A percentile compares a stretch with the other conserved stretches of the same genome.
Evolutionary conservation across 1,284 basidiomycete species (phyloP).

Genomic region (Rhizopogon hawkerae): DNA sequence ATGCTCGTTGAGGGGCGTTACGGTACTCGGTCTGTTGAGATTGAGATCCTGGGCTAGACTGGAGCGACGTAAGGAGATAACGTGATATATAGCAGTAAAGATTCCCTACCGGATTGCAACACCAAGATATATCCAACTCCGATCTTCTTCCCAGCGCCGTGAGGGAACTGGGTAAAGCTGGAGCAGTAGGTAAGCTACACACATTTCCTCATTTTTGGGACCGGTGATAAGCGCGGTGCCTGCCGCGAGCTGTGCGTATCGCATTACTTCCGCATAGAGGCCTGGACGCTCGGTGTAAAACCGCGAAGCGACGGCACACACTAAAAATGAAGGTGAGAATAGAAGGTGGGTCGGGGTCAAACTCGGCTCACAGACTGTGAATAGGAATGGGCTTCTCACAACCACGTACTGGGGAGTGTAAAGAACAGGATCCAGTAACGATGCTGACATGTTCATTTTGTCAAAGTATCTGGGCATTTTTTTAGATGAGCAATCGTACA

Average conservation of each 20-base stretch:
- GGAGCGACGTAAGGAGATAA: conserved; percentile 3
- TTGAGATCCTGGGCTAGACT: conserved; percentile 80
- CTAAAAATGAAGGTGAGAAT: conserved; percentile 29
- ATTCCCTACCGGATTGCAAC: conserved; percentile 57
- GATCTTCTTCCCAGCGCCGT: conserved; percentile 70
- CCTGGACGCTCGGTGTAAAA: conserved; percentile 59
- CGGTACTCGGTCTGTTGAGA: conserved; percentile 65
- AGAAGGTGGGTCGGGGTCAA: neutral
- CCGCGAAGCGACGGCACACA: conserved; percentile 71
- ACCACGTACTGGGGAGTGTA: conserved; percentile 67
- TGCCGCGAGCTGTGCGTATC: conserved; percentile 64
- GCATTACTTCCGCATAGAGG: conserved; percentile 59
- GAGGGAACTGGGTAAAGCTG: conserved; percentile 67
- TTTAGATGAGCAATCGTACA: conserved; percentile 1
- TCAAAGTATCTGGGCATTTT: conserved; percentile 53
- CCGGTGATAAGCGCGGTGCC: conserved; percentile 65
- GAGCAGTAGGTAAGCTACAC: conserved; percentile 64
- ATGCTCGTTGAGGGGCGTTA: conserved; percentile 58
- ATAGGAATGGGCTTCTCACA: conserved; percentile 70
- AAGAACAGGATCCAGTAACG: conserved; percentile 63
- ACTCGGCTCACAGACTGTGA: conserved; percentile 65
- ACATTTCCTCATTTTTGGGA: conserved; percentile 68
- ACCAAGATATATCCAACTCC: conserved; percentile 72
- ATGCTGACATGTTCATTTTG: conserved; percentile 66
- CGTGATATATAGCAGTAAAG: neutral